Evolutionary conservation across 2,329 filamentous ascomycete species (phyloP).

Genomic region (Diaporthe citriasiana): DNA sequence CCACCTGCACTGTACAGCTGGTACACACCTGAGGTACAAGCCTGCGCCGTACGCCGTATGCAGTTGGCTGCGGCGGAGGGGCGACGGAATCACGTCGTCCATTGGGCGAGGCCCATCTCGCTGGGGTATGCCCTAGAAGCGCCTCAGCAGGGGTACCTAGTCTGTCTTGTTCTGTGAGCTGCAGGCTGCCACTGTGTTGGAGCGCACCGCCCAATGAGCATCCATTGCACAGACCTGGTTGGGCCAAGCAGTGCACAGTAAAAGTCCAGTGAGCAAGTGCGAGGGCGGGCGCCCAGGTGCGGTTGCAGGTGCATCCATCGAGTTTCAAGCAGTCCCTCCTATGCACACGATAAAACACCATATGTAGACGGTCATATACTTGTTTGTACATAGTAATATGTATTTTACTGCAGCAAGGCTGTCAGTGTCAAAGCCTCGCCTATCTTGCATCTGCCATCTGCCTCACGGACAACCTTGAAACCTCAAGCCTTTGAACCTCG

Average conservation of each 20-base stretch:
- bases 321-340: background rate
- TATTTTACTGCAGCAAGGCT: background rate
- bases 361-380: background rate
- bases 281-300: background rate
- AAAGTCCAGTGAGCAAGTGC: slow-evolving; percentile 4
- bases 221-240: background rate
- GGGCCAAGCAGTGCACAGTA: background rate
- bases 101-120: slow-evolving; percentile 1
- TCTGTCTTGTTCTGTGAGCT: background rate
- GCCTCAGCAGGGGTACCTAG: background rate
- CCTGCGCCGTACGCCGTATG: background rate
- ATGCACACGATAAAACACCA: slow-evolving; percentile 10
- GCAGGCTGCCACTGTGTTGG: slow-evolving; percentile 28
- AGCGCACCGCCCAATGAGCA: slow-evolving; percentile 8
- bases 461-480: slow-evolving; percentile 7
- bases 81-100: slow-evolving; percentile 10
- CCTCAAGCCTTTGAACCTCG: slow-evolving; percentile 14
- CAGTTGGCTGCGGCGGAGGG: slow-evolving; percentile 26
- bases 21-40: background rate
- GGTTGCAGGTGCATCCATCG: background rate
- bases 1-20: background rate
- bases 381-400: background rate
- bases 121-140: slow-evolving; percentile 26
- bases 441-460: slow-evolving; percentile 20
- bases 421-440: slow-evolving; percentile 18